Evolutionary conservation across 306 rosid genomes (phyloP).

Genomic region (Mimosa bimucronata): DNA sequence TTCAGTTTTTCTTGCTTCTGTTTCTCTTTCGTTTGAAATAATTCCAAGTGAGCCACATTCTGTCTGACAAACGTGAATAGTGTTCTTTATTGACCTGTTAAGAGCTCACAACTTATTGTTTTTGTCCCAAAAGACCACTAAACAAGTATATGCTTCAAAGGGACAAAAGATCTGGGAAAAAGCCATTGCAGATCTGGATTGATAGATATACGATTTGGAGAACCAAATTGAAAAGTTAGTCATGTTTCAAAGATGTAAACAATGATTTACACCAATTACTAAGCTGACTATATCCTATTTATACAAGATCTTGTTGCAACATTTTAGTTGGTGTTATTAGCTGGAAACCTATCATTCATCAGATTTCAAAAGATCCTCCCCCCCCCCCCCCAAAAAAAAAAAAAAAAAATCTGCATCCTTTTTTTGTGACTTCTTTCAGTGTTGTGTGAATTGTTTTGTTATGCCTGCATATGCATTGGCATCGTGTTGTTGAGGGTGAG

Average conservation of each 20-base stretch:
- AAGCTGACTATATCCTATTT: neutral
- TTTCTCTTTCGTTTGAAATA: neutral
- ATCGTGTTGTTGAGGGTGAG: neutral
- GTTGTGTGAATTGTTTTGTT: neutral
- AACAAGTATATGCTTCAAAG: neutral
- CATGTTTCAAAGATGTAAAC: neutral
- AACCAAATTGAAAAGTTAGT: neutral
- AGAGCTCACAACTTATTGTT: neutral
- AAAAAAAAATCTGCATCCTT: neutral
- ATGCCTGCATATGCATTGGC: neutral
- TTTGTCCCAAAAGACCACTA: neutral
- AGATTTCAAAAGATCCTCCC: neutral
- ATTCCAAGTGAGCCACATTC: neutral
- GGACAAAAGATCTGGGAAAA: neutral
- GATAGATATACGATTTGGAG: neutral
- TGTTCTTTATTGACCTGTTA: neutral
- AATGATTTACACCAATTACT: neutral
- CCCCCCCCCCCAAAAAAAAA: too few species aligned
- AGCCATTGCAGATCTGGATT: neutral
- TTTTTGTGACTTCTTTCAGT: neutral
- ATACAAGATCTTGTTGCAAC: neutral
- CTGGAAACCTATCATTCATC: neutral
- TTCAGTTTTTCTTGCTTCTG: slow-evolving; percentile 3
- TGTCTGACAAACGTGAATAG: neutral
- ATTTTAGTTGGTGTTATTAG: neutral